phyloP scores from a whole-genome alignment of 192 early-diverging fungal genomes.

The Diversispora eburnea region DNA sequence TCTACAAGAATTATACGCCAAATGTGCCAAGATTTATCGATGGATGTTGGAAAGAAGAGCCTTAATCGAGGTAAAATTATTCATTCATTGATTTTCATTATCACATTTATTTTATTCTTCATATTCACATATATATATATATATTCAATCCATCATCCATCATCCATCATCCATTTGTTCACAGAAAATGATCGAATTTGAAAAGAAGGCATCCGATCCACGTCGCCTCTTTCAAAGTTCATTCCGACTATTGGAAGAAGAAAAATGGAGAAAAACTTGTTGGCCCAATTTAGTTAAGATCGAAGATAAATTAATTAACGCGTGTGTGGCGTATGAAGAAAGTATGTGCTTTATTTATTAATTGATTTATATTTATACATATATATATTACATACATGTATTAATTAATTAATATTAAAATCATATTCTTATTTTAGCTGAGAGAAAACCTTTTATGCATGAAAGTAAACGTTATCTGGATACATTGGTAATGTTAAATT shows the following conservation, averaged over 20 bases:
- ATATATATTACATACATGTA: neutral
- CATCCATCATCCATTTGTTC: neutral
- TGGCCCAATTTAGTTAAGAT: constrained; percentile 67
- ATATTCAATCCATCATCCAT: neutral
- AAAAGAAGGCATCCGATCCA: constrained; percentile 72
- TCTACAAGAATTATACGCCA: no score
- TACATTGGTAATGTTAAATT: constrained; percentile 12
- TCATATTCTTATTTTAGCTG: neutral
- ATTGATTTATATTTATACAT: neutral
- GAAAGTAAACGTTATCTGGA: constrained; percentile 26
- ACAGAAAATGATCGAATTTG: constrained; percentile 74
- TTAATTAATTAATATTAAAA: neutral
- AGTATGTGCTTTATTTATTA: constrained; percentile 31
- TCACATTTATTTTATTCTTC: neutral
- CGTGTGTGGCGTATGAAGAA: constrained; percentile 53
- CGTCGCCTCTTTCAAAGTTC: constrained; percentile 66
- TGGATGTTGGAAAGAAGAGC: no score
- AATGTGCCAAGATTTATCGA: no score
- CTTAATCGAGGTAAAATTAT: no score
- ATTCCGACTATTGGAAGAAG: constrained; percentile 80
- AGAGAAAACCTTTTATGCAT: constrained; percentile 32
- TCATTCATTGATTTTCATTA: neutral
- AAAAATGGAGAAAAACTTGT: constrained; percentile 73
- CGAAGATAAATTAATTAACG: constrained; percentile 54
- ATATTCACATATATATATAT: neutral